A percentile compares a stretch with the other conserved stretches of the same genome.
phyloP scores from a whole-genome alignment of 2,329 filamentous ascomycete genomes.

The Aspergillus carbonarius region DNA sequence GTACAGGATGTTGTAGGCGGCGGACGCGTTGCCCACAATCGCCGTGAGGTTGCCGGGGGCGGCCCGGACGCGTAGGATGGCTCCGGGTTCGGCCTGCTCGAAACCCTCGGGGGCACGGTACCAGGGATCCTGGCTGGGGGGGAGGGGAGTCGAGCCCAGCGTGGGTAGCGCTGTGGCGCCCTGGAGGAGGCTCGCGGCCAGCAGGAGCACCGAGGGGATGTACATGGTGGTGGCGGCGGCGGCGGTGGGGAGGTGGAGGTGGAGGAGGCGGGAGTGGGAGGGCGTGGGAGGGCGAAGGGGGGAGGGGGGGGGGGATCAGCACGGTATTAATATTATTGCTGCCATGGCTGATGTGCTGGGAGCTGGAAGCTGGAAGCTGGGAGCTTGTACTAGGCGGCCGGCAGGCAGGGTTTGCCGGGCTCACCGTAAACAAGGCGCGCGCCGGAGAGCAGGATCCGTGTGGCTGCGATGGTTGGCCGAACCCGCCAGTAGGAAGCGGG shows the following conservation, averaged over 20 bases:
- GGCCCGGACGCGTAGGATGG: constrained; percentile 17
- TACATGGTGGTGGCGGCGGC: neutral
- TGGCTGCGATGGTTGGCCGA: neutral
- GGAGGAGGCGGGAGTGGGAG: no score
- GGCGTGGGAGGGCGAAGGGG: no score
- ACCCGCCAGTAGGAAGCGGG: neutral
- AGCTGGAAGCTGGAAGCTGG: no score
- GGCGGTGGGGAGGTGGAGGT: neutral
- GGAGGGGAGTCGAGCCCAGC: neutral
- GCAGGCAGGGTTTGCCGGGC: no score
- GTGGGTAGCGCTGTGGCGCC: constrained; percentile 4
- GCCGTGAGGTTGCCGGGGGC: constrained; percentile 16
- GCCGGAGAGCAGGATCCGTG: neutral
- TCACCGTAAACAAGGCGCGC: neutral
- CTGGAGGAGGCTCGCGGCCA: constrained; percentile 2
- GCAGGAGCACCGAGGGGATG: constrained; percentile 1
- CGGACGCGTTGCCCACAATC: constrained; percentile 8
- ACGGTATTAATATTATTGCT: neutral
- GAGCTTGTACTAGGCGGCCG: no score
- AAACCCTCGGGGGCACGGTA: constrained; percentile 17
- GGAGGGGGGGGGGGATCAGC: no score
- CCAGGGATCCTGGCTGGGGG: constrained; percentile 16
- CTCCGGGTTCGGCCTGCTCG: constrained; percentile 12
- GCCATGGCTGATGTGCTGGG: no score
- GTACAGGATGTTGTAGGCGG: constrained; percentile 19